Evolutionary conservation across 345 rosid species (phyloP), one percentile per base, ranked within the genome.

Genomic region (Salix exigua): DNA sequence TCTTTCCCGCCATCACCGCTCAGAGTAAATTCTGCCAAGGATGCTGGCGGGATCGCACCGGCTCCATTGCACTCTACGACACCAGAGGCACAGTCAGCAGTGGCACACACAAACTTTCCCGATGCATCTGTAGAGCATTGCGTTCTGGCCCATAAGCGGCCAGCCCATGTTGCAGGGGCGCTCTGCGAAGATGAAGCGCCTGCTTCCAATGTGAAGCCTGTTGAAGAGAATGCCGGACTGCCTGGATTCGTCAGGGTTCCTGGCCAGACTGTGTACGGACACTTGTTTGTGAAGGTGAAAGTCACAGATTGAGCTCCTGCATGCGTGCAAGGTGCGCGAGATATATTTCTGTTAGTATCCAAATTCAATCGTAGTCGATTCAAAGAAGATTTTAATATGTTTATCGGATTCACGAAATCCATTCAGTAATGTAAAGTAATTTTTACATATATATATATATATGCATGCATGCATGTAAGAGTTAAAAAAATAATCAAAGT

Each of bases 101-200:
- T 85, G 33, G 70, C 67, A 58, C 88, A 87, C 4, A 11, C 84
- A 55, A 83, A 86, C 8, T 60, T 79, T 10, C 88, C 88, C 0
- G 85, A 73, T 40, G 13, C 13, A 38, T 38, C 42, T 53, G 84
- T 83, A 3, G 81, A 53, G 68, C 88, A 89, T 2, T 82, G 80
- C 3, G 81, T 86, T 1, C 90, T 86, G 2, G 76, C 86, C 88
- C 88, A 87, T 16, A 89, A 74, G 0, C 90, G 88, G 48, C 90
- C 92, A 4, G 89, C 86, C 89, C 89, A 86, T 4, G 73, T 80
- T 0, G 73, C 62, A 13, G 86, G 90, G 25, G 77, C 84, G 4
- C 82, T 38, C 26, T 87, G 77, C 5, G 61, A 28, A 58, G 73
- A 61, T 50, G 75, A 48, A 70, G 81, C 69, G 1, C 85, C 84